Conservation (phyloP, 148 eudicot genomes). For the Linanthus parryae region DNA sequence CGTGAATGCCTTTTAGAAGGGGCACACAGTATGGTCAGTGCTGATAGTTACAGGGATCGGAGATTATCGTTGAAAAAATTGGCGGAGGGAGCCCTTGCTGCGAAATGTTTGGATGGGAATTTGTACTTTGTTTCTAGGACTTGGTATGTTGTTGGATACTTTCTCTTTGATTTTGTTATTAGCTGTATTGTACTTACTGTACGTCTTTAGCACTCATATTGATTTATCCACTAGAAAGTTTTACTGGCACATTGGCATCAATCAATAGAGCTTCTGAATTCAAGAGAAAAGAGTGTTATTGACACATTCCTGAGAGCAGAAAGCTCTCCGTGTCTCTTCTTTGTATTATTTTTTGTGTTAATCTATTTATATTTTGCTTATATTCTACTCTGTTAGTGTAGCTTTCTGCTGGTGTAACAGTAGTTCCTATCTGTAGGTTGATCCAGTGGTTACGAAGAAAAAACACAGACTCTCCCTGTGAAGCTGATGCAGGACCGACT, state of each 20-base stretch:
- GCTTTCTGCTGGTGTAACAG: background rate
- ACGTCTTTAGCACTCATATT: background rate
- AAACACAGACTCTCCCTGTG: conserved; percentile 60
- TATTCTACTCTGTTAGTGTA: background rate
- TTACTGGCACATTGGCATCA: too few relatives aligned
- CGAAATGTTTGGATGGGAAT: conserved; percentile 58
- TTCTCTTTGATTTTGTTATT: background rate
- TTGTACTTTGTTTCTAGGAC: conserved; percentile 68
- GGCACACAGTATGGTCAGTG: conserved; percentile 56
- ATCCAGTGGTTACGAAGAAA: conserved; percentile 88
- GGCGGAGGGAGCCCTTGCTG: conserved; percentile 85
- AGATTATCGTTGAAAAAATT: conserved; percentile 65
- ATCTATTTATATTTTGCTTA: too few relatives aligned
- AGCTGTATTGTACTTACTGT: too few relatives aligned
- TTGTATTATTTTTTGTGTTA: too few relatives aligned
- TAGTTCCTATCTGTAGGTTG: conserved; percentile 46
- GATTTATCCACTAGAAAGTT: too few relatives aligned
- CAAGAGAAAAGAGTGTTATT: too few relatives aligned
- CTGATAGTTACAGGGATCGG: conserved; percentile 82
- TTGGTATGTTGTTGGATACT: conserved; percentile 44
- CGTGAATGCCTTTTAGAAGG: conserved; percentile 53
- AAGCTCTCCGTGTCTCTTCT: too few relatives aligned
- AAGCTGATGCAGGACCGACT: conserved; percentile 95
- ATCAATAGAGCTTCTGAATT: too few relatives aligned
- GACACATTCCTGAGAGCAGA: too few relatives aligned